phyloP scores from a whole-genome alignment of 192 early-diverging fungal genomes.

The Haplosporangium gracile region DNA sequence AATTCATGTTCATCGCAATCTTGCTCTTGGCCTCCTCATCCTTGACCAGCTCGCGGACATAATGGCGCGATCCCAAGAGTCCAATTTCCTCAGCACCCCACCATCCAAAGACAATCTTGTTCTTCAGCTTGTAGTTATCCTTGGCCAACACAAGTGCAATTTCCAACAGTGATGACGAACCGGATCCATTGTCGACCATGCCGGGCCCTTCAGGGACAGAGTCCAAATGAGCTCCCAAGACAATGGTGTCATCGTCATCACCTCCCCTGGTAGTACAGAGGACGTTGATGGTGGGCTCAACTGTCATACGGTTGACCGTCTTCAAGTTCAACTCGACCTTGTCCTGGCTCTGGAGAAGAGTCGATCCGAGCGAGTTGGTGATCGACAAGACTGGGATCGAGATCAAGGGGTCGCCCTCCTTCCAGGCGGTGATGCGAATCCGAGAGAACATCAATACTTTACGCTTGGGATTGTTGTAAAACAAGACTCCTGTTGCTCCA shows the following conservation, averaged over 20 bases:
- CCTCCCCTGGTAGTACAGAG: constrained; percentile 66
- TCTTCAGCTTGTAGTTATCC: constrained; percentile 58
- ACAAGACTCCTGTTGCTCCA: constrained; percentile 70
- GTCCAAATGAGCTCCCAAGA: constrained; percentile 77
- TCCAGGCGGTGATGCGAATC: constrained; percentile 71
- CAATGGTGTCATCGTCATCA: constrained; percentile 61
- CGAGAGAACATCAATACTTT: constrained; percentile 64
- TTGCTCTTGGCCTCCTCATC: constrained; percentile 56
- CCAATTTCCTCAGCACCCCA: constrained; percentile 84
- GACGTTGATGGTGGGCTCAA: constrained; percentile 75
- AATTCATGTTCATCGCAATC: constrained; percentile 74
- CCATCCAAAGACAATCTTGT: constrained; percentile 79
- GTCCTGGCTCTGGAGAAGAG: constrained; percentile 52
- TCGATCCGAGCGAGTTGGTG: constrained; percentile 67
- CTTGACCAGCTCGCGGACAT: constrained; percentile 63
- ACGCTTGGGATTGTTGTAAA: constrained; percentile 63
- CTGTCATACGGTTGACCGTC: constrained; percentile 62
- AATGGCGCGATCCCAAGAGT: constrained; percentile 72
- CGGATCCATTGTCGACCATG: constrained; percentile 80
- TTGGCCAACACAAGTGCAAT: constrained; percentile 68
- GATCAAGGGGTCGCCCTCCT: constrained; percentile 74
- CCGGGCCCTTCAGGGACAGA: constrained; percentile 78
- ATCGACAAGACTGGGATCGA: constrained; percentile 70
- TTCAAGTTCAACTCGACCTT: constrained; percentile 57
- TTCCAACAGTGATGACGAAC: constrained; percentile 69